Evolutionary conservation across 2,329 filamentous ascomycete species (phyloP).

Genomic region (Myriosclerotinia curreyana): DNA sequence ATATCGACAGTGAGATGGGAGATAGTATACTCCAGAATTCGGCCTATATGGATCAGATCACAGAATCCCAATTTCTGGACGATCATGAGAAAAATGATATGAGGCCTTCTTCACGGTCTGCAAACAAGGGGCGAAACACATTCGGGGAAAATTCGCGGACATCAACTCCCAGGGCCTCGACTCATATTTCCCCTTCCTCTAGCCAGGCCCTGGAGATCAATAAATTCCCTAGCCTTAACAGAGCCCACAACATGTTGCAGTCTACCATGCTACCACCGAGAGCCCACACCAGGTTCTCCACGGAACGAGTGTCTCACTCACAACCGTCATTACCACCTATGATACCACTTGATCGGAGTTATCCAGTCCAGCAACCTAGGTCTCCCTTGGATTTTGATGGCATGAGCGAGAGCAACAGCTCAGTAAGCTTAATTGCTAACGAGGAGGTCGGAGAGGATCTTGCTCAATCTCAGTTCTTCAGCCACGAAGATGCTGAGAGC

Average conservation of each 20-base stretch:
- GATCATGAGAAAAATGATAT: constrained; percentile 37
- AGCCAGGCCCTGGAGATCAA: constrained; percentile 21
- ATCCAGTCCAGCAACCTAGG: neutral
- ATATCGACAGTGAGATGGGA: constrained; percentile 28
- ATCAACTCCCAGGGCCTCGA: constrained; percentile 54
- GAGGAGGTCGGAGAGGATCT: constrained; percentile 49
- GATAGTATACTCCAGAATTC: constrained; percentile 37
- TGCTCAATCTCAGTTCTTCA: constrained; percentile 66
- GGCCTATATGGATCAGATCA: constrained; percentile 37
- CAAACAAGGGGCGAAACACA: constrained; percentile 4
- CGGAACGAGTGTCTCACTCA: constrained; percentile 36
- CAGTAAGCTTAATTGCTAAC: constrained; percentile 5
- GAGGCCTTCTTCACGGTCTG: constrained; percentile 27
- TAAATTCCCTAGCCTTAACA: neutral
- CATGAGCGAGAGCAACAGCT: constrained; percentile 22
- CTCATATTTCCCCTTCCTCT: constrained; percentile 37
- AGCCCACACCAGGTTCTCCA: constrained; percentile 32
- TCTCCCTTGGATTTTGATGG: neutral
- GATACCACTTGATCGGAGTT: neutral
- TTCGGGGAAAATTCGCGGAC: constrained; percentile 7
- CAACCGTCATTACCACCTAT: constrained; percentile 30
- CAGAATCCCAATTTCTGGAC: constrained; percentile 35
- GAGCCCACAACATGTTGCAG: constrained; percentile 27
- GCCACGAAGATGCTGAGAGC: constrained; percentile 76
- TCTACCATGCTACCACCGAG: constrained; percentile 35